Percentiles rank a stretch among this genome's conserved stretches.
These are phyloP conservation scores for Cicer cuneatum DNA, from an alignment of 306 rosid genomes.

Conservation along the genomic window DNA sequence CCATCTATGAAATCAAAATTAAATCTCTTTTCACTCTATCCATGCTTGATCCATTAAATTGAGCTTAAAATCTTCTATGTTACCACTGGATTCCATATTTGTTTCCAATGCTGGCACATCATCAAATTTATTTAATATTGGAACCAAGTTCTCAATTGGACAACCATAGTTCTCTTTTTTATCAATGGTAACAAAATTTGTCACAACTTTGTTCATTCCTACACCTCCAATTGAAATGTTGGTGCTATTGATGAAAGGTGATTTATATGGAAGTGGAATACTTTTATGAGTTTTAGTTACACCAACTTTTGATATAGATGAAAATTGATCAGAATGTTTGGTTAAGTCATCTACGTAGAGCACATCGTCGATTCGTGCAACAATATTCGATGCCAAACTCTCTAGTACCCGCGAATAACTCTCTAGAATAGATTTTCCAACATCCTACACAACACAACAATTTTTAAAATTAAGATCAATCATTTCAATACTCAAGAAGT, in stretches of 20 bases:
- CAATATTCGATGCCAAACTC: slow-evolving; percentile 84
- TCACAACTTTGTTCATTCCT: slow-evolving; percentile 52
- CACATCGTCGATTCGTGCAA: slow-evolving; percentile 90
- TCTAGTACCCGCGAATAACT: slow-evolving; percentile 90
- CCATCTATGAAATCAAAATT: not conserved
- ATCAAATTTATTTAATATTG: slow-evolving; percentile 38
- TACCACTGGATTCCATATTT: slow-evolving; percentile 39
- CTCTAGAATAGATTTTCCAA: slow-evolving; percentile 88
- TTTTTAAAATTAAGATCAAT: not conserved
- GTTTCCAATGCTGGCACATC: slow-evolving; percentile 46
- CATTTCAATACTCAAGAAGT: not conserved
- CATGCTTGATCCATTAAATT: slow-evolving; percentile 44
- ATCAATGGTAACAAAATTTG: slow-evolving; percentile 60
- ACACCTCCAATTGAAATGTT: no score
- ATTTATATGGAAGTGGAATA: slow-evolving; percentile 53
- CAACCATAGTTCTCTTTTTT: slow-evolving; percentile 47
- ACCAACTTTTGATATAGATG: slow-evolving; percentile 68
- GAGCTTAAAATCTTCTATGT: slow-evolving; percentile 43
- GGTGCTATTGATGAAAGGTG: slow-evolving; percentile 41
- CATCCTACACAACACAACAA: slow-evolving; percentile 61
- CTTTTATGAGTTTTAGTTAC: slow-evolving; percentile 56
- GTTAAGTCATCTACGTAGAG: slow-evolving; percentile 80
- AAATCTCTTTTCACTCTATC: slow-evolving; percentile 34
- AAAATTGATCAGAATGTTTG: slow-evolving; percentile 68
- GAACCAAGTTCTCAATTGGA: slow-evolving; percentile 50